Evolutionary conservation across 805 yeast genomes (phyloP).

Genomic region (Pichia nakasei): DNA sequence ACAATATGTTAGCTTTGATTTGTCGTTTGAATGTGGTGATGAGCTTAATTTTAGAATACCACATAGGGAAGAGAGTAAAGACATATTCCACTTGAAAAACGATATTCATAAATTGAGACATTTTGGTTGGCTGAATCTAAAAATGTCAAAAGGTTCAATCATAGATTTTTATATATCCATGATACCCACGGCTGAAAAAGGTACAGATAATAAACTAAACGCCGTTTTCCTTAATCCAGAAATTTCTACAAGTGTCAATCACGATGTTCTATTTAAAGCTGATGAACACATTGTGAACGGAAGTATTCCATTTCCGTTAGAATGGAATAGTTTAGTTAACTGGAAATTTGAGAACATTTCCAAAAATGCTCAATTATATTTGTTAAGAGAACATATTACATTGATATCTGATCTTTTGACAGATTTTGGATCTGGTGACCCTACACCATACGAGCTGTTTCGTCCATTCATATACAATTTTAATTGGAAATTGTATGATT

Average conservation of each 20-base stretch:
- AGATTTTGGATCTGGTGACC: slow-evolving; percentile 71
- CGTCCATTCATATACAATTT: slow-evolving; percentile 60
- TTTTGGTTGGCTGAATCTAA: slow-evolving; percentile 88
- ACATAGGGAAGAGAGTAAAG: slow-evolving; percentile 76
- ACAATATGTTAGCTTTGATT: slow-evolving; percentile 44
- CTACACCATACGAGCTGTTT: slow-evolving; percentile 65
- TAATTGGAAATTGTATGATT: slow-evolving; percentile 49
- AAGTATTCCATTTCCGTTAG: slow-evolving; percentile 59
- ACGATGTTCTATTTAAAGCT: slow-evolving; percentile 65
- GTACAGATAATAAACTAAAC: slow-evolving; percentile 45
- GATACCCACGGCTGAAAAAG: slow-evolving; percentile 39
- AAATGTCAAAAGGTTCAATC: slow-evolving; percentile 45
- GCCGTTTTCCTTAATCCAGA: slow-evolving; percentile 48
- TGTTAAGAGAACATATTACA: slow-evolving; percentile 75
- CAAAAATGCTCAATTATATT: slow-evolving; percentile 45
- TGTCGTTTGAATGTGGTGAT: slow-evolving; percentile 51
- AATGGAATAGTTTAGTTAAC: slow-evolving; percentile 71
- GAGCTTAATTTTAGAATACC: slow-evolving; percentile 70
- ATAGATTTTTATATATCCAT: slow-evolving; percentile 39
- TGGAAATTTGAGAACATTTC: slow-evolving; percentile 59
- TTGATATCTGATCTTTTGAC: slow-evolving; percentile 60
- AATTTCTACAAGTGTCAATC: slow-evolving; percentile 78
- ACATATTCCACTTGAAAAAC: slow-evolving; percentile 23
- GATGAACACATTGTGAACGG: slow-evolving; percentile 46
- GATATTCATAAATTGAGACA: slow-evolving; percentile 38